Evolutionary conservation across 176 grass and related monocot genomes (phyloP).

Genomic region (Oryza glaberrima): DNA sequence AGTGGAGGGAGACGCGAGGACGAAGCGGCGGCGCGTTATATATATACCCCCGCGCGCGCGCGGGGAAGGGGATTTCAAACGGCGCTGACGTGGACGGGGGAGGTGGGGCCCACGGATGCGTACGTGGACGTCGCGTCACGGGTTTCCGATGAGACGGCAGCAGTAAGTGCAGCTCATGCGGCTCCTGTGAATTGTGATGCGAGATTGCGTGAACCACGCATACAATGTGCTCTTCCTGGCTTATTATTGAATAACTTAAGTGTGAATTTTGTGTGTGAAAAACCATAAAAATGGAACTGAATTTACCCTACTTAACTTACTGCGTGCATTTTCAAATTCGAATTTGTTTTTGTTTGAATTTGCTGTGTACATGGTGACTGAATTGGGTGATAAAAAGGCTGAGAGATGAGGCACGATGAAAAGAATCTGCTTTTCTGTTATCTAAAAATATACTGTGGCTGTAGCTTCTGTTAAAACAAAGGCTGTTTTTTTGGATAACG

Average conservation of each 20-base stretch:
- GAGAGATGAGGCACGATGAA: too few relatives aligned
- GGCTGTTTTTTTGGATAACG: too few relatives aligned
- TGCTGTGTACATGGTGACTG: too few relatives aligned
- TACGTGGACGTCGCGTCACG: constrained; percentile 43
- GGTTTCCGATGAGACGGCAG: background rate
- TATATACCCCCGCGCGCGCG: constrained; percentile 23
- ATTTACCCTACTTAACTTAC: background rate
- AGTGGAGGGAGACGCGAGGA: background rate
- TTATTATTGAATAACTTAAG: background rate
- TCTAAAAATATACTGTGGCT: too few relatives aligned
- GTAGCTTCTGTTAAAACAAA: too few relatives aligned
- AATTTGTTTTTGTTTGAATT: too few relatives aligned
- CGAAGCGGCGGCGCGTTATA: background rate
- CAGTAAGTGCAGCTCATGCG: constrained; percentile 34
- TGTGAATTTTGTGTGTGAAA: background rate
- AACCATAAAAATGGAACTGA: background rate
- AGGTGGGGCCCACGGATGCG: background rate
- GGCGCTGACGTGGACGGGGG: constrained; percentile 18
- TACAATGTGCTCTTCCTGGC: background rate
- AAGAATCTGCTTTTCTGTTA: too few relatives aligned
- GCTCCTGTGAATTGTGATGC: background rate
- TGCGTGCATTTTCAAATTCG: background rate
- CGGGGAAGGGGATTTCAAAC: background rate
- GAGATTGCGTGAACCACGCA: background rate
- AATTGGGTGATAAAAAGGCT: background rate